A percentile compares a stretch with the other conserved stretches of the same genome.
These are phyloP conservation scores for Solanum peruvianum DNA, from an alignment of 257 asterid species.

Conservation along the genomic window DNA sequence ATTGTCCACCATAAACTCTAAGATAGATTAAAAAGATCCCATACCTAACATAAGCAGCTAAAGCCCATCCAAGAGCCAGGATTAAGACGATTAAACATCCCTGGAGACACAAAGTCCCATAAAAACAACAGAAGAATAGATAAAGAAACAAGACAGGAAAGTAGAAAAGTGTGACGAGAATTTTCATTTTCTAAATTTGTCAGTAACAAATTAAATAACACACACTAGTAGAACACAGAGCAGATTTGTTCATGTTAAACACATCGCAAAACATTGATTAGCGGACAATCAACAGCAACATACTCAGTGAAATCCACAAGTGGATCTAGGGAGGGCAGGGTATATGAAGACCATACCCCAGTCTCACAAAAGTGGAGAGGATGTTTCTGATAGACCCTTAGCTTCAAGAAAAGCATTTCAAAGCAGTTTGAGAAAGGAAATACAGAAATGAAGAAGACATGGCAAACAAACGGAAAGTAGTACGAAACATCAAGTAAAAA, in stretches of 20 bases:
- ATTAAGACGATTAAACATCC: constrained; percentile 65
- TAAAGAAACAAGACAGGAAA: background rate
- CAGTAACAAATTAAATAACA: background rate
- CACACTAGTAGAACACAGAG: background rate
- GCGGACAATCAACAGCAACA: background rate
- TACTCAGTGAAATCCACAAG: background rate
- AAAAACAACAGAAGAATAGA: background rate
- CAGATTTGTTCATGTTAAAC: background rate
- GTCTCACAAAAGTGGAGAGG: background rate
- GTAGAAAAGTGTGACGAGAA: background rate
- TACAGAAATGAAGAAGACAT: background rate
- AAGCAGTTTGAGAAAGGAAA: background rate
- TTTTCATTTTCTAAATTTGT: background rate
- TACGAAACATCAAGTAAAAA: background rate
- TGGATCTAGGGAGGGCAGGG: background rate
- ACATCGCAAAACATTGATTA: background rate
- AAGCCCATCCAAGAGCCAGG: constrained; percentile 95
- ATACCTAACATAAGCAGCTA: constrained; percentile 92
- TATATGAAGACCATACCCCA: background rate
- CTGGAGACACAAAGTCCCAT: constrained; percentile 30
- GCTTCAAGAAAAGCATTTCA: background rate
- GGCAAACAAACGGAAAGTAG: background rate
- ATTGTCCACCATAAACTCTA: background rate
- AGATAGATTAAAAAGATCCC: background rate
- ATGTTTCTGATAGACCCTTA: background rate